A percentile compares a stretch with the other conserved stretches of the same genome.
These are phyloP conservation scores for Didymosphaeria variabile DNA, from an alignment of 2,329 filamentous ascomycete genomes.

Conservation along the genomic window DNA sequence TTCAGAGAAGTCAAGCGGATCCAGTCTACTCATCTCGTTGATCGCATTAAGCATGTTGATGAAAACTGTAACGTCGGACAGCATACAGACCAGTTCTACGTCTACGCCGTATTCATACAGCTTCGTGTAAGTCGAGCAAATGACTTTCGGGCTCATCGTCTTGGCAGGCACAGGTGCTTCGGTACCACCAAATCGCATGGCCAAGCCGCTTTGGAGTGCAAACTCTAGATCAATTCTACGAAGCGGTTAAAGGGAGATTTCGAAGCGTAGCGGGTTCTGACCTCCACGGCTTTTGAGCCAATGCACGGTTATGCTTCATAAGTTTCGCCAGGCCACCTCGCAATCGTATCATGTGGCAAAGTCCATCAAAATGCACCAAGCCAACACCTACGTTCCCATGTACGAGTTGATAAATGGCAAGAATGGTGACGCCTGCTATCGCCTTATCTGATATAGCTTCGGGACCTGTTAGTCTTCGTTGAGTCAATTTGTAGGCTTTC, in stretches of 20 bases:
- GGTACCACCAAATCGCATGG: conserved; percentile 4
- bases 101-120: neutral
- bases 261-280: neutral
- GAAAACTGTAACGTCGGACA: conserved; percentile 11
- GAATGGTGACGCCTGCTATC: conserved; percentile 22
- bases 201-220: conserved; percentile 16
- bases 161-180: conserved; percentile 6
- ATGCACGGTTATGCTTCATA: conserved; percentile 15
- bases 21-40: conserved; percentile 8
- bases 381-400: conserved; percentile 16
- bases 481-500: conserved; percentile 14
- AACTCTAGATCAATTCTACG: conserved; percentile 19
- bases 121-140: conserved; percentile 1
- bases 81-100: conserved; percentile 1
- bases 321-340: conserved; percentile 19
- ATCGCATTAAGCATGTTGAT: conserved; percentile 7
- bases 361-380: conserved; percentile 18
- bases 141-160: neutral
- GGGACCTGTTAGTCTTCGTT: conserved; percentile 12
- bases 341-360: conserved; percentile 18
- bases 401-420: conserved; percentile 18
- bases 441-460: conserved; percentile 15
- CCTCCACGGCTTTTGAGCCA: conserved; percentile 23
- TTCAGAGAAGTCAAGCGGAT: conserved; percentile 19
- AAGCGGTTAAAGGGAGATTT: neutral